Evolutionary conservation across 208 protist genomes (phyloP).

Genomic region (Wallacemonas sp.): DNA sequence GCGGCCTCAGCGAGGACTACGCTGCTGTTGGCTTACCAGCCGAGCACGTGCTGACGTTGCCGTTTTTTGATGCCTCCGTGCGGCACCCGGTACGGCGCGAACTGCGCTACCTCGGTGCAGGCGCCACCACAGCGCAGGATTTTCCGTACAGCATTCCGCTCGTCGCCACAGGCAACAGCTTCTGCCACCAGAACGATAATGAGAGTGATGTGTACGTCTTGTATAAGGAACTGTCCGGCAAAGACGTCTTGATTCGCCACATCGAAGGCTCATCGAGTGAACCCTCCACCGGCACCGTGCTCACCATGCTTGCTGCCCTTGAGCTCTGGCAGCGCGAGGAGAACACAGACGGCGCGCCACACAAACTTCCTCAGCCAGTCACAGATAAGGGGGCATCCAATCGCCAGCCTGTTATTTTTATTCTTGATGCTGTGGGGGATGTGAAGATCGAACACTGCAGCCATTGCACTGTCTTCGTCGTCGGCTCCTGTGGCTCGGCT

Average conservation of each 20-base stretch:
- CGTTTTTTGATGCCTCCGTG: slow-evolving; percentile 9
- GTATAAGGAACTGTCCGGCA: slow-evolving; percentile 49
- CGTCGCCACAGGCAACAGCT: slow-evolving; percentile 39
- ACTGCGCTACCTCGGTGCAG: background rate
- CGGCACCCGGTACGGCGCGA: background rate
- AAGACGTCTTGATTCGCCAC: slow-evolving; percentile 51
- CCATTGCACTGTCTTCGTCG: slow-evolving; percentile 68
- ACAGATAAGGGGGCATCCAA: too few relatives aligned
- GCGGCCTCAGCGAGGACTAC: slow-evolving; percentile 65
- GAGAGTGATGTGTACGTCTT: slow-evolving; percentile 47
- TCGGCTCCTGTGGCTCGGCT: slow-evolving; percentile 49
- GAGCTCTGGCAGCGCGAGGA: background rate
- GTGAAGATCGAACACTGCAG: slow-evolving; percentile 66
- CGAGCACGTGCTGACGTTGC: slow-evolving; percentile 33
- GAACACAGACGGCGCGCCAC: slow-evolving; percentile 9
- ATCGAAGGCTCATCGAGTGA: too few relatives aligned
- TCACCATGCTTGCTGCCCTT: background rate
- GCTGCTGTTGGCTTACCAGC: slow-evolving; percentile 48
- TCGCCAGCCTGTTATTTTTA: slow-evolving; percentile 56
- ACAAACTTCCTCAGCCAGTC: too few relatives aligned
- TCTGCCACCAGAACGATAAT: slow-evolving; percentile 56
- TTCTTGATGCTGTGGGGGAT: slow-evolving; percentile 68
- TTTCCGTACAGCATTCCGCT: slow-evolving; percentile 66
- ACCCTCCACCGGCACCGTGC: too few relatives aligned
- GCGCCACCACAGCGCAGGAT: slow-evolving; percentile 32